Conservation (phyloP, 2,329 filamentous ascomycete species). For the Phialocephala subalpina region DNA sequence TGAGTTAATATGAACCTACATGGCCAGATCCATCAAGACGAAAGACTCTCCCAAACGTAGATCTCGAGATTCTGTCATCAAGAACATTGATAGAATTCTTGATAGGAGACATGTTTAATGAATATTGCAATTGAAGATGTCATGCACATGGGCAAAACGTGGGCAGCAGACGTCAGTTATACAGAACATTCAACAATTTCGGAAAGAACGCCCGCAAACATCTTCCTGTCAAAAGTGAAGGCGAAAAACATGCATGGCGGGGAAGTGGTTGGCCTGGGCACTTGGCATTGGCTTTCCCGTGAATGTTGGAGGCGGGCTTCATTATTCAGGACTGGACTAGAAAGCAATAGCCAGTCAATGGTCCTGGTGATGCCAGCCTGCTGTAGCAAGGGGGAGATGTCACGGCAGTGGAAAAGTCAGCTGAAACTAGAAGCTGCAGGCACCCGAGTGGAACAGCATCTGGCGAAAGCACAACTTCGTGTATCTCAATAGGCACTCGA, state of each 20-base stretch:
- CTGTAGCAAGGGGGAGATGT: slow-evolving; percentile 12
- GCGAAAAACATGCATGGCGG: slow-evolving; percentile 5
- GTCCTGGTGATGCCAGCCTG: background rate
- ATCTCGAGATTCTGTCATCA: slow-evolving; percentile 37
- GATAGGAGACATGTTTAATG: slow-evolving; percentile 27
- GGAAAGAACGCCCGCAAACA: slow-evolving; percentile 5
- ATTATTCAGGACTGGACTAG: background rate
- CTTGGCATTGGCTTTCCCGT: slow-evolving; percentile 3
- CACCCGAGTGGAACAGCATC: slow-evolving; percentile 18
- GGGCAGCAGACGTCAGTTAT: slow-evolving; percentile 25
- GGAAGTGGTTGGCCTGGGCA: background rate
- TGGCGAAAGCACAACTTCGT: background rate
- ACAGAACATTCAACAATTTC: slow-evolving; percentile 4
- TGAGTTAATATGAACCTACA: slow-evolving; percentile 47
- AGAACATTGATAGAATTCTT: slow-evolving; percentile 20
- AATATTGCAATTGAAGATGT: slow-evolving; percentile 5
- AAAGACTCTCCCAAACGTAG: slow-evolving; percentile 64
- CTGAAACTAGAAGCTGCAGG: slow-evolving; percentile 25
- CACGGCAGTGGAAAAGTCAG: slow-evolving; percentile 1
- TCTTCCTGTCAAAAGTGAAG: background rate
- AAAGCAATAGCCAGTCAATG: slow-evolving; percentile 14
- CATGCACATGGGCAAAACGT: slow-evolving; percentile 32
- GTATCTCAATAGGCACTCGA: background rate
- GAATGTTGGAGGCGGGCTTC: background rate
- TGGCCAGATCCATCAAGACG: slow-evolving; percentile 73